Evolutionary conservation across 2,329 filamentous ascomycete species (phyloP).

Genomic region (Orbilia ellipsospora): DNA sequence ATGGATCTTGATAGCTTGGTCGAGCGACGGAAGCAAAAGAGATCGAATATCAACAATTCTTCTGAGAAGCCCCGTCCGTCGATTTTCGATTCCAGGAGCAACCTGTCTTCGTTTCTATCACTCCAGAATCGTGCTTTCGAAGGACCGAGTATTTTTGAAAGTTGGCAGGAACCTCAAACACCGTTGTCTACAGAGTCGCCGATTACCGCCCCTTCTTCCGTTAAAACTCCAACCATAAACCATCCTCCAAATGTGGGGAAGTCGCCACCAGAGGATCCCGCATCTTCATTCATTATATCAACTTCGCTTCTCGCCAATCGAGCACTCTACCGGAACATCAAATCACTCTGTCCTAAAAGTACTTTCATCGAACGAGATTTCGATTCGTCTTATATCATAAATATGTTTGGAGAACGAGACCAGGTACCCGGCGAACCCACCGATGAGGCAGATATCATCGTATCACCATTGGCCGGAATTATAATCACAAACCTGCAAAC

Average conservation of each 20-base stretch:
- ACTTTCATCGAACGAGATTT: slow-evolving; percentile 51
- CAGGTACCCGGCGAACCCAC: slow-evolving; percentile 29
- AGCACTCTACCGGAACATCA: slow-evolving; percentile 20
- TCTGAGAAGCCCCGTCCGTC: not conserved
- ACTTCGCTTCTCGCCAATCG: slow-evolving; percentile 33
- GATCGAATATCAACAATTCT: not conserved
- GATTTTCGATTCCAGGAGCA: slow-evolving; percentile 19
- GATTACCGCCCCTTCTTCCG: slow-evolving; percentile 5
- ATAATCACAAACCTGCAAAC: slow-evolving; percentile 41
- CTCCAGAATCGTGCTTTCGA: slow-evolving; percentile 28
- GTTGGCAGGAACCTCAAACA: not conserved
- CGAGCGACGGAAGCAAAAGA: slow-evolving; percentile 12
- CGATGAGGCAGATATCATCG: slow-evolving; percentile 46
- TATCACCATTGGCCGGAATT: slow-evolving; percentile 29
- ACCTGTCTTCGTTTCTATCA: slow-evolving; percentile 32
- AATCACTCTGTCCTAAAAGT: slow-evolving; percentile 31
- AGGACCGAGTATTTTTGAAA: not conserved
- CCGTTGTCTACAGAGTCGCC: not conserved
- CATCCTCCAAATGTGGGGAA: not conserved
- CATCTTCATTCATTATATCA: slow-evolving; percentile 32
- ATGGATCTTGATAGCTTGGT: slow-evolving; percentile 49
- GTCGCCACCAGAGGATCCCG: slow-evolving; percentile 15
- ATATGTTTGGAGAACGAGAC: slow-evolving; percentile 27
- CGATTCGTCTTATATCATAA: not conserved
- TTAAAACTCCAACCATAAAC: not conserved